Percentiles rank a stretch among this genome's conserved stretches.
Evolutionary conservation across 148 eudicot genomes (phyloP).

Genomic region (Chenopodium album): DNA sequence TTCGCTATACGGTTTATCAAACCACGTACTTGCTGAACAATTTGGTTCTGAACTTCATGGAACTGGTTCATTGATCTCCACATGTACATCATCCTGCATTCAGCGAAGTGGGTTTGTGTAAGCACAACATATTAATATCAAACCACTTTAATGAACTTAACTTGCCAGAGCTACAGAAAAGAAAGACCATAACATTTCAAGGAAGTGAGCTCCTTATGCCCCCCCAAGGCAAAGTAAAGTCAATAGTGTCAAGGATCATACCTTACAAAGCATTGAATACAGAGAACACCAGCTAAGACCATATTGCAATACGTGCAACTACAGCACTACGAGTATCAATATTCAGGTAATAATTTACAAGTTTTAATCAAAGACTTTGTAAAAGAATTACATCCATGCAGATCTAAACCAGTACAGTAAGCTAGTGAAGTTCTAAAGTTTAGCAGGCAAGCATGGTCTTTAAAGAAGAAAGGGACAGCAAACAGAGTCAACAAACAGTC

Average conservation of each 20-base stretch:
- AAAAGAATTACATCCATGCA: background rate
- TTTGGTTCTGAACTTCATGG: constrained; percentile 86
- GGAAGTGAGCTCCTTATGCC: background rate
- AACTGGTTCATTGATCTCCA: constrained; percentile 92
- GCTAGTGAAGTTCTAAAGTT: background rate
- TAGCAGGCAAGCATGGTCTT: background rate
- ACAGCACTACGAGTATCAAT: background rate
- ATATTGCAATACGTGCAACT: background rate
- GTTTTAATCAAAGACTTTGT: background rate
- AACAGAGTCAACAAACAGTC: background rate
- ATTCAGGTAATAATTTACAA: background rate
- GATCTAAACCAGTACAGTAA: background rate
- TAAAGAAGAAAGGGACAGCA: background rate
- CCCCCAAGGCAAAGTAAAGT: background rate
- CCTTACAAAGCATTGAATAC: background rate
- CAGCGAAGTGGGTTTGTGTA: background rate
- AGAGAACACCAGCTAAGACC: background rate
- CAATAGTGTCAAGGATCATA: background rate
- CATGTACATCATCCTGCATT: constrained; percentile 95
- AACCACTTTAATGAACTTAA: background rate
- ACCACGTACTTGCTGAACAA: constrained; percentile 97
- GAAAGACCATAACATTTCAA: background rate
- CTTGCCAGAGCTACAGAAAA: background rate
- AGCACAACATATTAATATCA: background rate
- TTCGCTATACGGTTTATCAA: constrained; percentile 55